phyloP scores from a whole-genome alignment of 371 early-diverging fungal species.

The Parasitella parasitica region DNA sequence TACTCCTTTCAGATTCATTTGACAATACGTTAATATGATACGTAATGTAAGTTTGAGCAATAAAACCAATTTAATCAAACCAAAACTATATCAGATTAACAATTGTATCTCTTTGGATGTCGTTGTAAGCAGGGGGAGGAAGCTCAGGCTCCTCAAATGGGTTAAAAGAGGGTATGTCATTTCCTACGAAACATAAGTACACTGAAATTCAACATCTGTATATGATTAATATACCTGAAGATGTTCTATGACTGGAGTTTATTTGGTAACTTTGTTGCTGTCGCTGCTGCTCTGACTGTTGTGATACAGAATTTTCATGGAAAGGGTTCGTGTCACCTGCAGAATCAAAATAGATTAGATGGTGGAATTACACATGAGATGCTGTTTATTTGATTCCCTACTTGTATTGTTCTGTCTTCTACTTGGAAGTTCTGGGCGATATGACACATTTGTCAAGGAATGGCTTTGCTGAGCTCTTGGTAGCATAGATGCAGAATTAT shows the following conservation, averaged over 20 bases:
- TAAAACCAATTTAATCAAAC: background rate
- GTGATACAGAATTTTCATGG: background rate
- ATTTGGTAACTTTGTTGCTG: background rate
- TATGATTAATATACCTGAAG: background rate
- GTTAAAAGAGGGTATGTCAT: slow-evolving; percentile 7
- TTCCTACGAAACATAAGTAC: background rate
- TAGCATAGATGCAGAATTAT: background rate
- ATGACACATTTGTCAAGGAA: background rate
- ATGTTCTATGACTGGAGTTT: background rate
- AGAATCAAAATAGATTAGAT: background rate
- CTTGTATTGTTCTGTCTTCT: background rate
- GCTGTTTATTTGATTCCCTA: background rate
- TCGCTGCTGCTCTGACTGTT: background rate
- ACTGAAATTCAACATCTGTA: background rate
- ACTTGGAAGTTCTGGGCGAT: background rate
- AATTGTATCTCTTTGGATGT: slow-evolving; percentile 18
- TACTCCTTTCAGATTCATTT: no score
- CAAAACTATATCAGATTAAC: background rate
- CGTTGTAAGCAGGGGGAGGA: slow-evolving; percentile 25
- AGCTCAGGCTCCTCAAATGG: slow-evolving; percentile 25
- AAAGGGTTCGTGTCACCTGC: background rate
- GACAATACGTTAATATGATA: no score
- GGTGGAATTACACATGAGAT: background rate
- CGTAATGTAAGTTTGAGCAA: background rate
- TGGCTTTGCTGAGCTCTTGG: background rate